These are phyloP conservation scores for Mucor irregularis DNA, from an alignment of 371 early-diverging fungal genomes.

Conservation along the genomic window DNA sequence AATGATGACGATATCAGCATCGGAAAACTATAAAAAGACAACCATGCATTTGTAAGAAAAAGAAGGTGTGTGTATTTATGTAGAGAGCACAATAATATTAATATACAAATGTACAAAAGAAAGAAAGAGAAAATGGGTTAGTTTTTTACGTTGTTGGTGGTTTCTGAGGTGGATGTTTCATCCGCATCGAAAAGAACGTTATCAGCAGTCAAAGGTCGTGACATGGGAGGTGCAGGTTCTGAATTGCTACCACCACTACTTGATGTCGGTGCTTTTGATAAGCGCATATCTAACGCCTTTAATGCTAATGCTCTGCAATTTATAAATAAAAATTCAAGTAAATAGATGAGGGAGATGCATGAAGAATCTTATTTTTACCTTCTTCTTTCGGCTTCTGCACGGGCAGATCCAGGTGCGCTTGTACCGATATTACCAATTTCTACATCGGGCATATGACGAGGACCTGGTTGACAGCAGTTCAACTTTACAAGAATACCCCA, in stretches of 20 bases:
- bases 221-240: conserved; percentile 10
- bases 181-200: conserved; percentile 30
- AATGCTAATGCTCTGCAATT: conserved; percentile 63
- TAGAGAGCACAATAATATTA: no score
- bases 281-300: conserved; percentile 65
- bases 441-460: conserved; percentile 35
- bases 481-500: conserved; percentile 51
- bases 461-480: conserved; percentile 47
- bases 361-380: conserved; percentile 39
- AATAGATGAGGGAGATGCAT: neutral
- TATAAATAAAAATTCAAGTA: neutral
- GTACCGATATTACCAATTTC: conserved; percentile 46
- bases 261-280: conserved; percentile 38
- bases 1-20: no score
- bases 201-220: conserved; percentile 7
- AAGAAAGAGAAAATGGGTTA: no score
- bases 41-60: no score
- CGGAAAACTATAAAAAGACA: no score
- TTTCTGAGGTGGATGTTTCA: conserved; percentile 4
- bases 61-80: no score
- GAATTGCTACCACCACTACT: neutral
- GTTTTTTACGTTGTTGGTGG: no score
- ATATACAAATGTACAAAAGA: no score
- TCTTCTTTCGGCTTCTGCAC: conserved; percentile 69
- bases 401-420: conserved; percentile 55